phyloP scores from a whole-genome alignment of 2,329 filamentous ascomycete genomes.

The Aureobasidium leucospermi region DNA sequence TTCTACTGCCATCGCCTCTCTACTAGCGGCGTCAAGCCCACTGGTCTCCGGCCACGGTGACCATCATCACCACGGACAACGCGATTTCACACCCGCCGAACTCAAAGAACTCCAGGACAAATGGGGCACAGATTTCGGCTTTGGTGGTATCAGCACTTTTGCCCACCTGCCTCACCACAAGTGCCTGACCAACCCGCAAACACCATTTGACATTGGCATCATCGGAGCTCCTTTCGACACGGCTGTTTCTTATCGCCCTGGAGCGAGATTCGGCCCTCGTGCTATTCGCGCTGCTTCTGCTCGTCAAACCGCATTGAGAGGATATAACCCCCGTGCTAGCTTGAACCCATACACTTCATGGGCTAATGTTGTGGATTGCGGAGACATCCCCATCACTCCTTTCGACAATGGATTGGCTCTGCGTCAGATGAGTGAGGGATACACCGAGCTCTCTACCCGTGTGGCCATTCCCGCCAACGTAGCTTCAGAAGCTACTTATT shows the following conservation, averaged over 20 bases:
- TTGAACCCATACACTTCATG: constrained; percentile 79
- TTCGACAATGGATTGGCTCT: constrained; percentile 79
- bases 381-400: constrained; percentile 80
- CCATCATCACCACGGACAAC: constrained; percentile 13
- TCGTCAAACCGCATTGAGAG: constrained; percentile 64
- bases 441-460: constrained; percentile 57
- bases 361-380: constrained; percentile 78
- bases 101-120: constrained; percentile 16
- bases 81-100: constrained; percentile 14
- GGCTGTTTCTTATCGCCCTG: constrained; percentile 39
- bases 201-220: constrained; percentile 38
- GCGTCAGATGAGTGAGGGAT: constrained; percentile 76
- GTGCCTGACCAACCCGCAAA: constrained; percentile 41
- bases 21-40: background rate
- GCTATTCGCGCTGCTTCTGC: constrained; percentile 79
- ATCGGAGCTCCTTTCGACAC: constrained; percentile 45
- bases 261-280: constrained; percentile 70
- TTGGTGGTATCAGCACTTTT: constrained; percentile 29
- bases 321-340: constrained; percentile 73
- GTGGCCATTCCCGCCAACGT: constrained; percentile 26
- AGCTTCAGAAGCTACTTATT: constrained; percentile 34
- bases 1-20: background rate
- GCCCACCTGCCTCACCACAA: constrained; percentile 42
- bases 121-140: constrained; percentile 20
- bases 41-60: constrained; percentile 8